Evolutionary conservation across 164 flowering plant species (phyloP), one percentile per base, ranked within the genome.

Genomic region (Euptelea pleiosperma): DNA sequence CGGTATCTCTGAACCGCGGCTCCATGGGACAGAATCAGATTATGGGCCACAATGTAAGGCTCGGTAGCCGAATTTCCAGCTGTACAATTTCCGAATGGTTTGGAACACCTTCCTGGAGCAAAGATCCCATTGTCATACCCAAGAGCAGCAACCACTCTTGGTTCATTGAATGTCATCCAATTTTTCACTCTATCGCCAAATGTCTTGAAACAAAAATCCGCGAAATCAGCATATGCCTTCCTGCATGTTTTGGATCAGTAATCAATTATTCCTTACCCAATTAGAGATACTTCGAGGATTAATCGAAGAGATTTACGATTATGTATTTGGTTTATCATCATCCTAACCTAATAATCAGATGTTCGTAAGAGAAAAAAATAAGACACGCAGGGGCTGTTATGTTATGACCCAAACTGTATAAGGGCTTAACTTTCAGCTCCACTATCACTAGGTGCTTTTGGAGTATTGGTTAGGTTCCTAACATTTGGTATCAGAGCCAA

Each of bases 161-260:
- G 93, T 52, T 86, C 93, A 53, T 86, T 86, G 41, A 80, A 80
- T 14, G 93, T 80, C 76, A 84, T 74, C 93, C 93, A 86, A 36
- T 84, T 77, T 74, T 86, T 86, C 56, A 86, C 93, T 60, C 85
- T 77, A 57, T 84, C 90, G 12, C 94, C 94, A 59, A 76, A 86
- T 9, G 71, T 75, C 70, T 82, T 80, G 75, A 84, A 86, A 55
- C 94, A 86, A 49, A 86, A 82, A 1, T 86, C 90, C 1, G 88
- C 94, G 55, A 63, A 86, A 59, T 80, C 79, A 0, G 89, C 84
- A 55, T 58, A 86, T 49, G 79, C 87, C 45, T 82, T 65, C 78
- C 93, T 86, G 76, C 49, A 60, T 19, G 15, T 21, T 59, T 18
- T 21, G 36, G 36, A 55, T 2, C 60, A 48, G 10, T 18, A 30